Evolutionary conservation across 2,329 filamentous ascomycete species (phyloP).

Genomic region (Chaetoscypha palmicola): DNA sequence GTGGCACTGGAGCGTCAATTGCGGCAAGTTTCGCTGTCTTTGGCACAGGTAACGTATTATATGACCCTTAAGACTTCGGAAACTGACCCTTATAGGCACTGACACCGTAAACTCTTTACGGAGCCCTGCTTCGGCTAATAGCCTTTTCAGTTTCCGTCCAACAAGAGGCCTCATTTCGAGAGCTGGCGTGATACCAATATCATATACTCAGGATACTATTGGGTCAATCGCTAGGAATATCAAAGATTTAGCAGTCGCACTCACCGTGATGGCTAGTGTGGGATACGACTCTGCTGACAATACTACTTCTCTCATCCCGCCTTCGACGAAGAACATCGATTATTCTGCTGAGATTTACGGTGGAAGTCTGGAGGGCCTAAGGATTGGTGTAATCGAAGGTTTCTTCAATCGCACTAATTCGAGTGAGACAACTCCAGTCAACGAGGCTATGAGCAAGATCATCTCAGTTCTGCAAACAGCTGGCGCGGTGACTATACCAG

Average conservation of each 20-base stretch:
- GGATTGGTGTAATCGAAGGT: slow-evolving; percentile 37
- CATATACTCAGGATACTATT: slow-evolving; percentile 48
- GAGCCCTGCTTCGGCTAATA: slow-evolving; percentile 55
- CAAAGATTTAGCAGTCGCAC: slow-evolving; percentile 42
- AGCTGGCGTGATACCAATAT: slow-evolving; percentile 48
- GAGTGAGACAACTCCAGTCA: slow-evolving; percentile 51
- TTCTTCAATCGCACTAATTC: slow-evolving; percentile 49
- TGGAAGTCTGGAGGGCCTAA: slow-evolving; percentile 33
- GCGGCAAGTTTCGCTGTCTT: slow-evolving; percentile 49
- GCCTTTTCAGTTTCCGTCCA: slow-evolving; percentile 52
- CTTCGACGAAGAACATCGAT: slow-evolving; percentile 35
- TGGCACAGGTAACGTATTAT: slow-evolving; percentile 38
- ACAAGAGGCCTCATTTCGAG: slow-evolving; percentile 45
- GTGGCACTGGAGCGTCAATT: slow-evolving; percentile 54
- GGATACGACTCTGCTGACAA: slow-evolving; percentile 47
- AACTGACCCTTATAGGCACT: slow-evolving; percentile 31
- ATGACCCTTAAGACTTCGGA: too few species aligned
- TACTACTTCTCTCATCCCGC: slow-evolving; percentile 41
- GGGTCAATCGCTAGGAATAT: slow-evolving; percentile 47
- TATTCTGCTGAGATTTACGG: slow-evolving; percentile 35
- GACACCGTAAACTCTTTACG: slow-evolving; percentile 57
- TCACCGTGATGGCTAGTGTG: slow-evolving; percentile 46
- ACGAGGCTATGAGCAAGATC: slow-evolving; percentile 42
- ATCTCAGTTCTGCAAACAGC: slow-evolving; percentile 38
- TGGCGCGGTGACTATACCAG: slow-evolving; percentile 44